phyloP scores from a whole-genome alignment of 768 basidiomycete species.

The Pleurotus djamor region DNA sequence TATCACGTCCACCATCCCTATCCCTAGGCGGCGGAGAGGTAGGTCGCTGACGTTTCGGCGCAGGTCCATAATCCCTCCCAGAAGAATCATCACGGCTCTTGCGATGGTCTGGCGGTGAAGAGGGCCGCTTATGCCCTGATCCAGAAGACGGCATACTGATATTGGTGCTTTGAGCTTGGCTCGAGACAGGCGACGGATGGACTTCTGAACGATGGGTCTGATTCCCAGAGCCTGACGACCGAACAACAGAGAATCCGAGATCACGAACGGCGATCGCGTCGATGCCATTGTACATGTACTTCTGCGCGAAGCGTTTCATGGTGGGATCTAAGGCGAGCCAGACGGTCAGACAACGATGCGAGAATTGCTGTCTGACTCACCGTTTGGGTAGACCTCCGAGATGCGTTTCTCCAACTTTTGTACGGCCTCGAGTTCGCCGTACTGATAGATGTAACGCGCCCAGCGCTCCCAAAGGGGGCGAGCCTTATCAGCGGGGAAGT shows the following conservation, averaged over 20 bases:
- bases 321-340: conserved; percentile 62
- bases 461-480: conserved; percentile 93
- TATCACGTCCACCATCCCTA: conserved; percentile 24
- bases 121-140: conserved; percentile 26
- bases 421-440: conserved; percentile 86
- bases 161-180: neutral
- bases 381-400: conserved; percentile 82
- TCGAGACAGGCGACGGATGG: conserved; percentile 23
- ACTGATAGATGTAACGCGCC: conserved; percentile 94
- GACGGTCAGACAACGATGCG: neutral
- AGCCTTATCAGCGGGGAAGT: conserved; percentile 76
- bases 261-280: conserved; percentile 91
- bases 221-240: conserved; percentile 11
- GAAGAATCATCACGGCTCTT: conserved; percentile 18
- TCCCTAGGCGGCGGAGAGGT: conserved; percentile 23
- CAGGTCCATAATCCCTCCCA: conserved; percentile 24
- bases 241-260: conserved; percentile 71
- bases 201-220: conserved; percentile 36
- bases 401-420: conserved; percentile 90
- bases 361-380: conserved; percentile 32
- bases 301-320: conserved; percentile 88
- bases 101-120: conserved; percentile 31
- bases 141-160: conserved; percentile 4
- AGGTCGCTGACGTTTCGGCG: conserved; percentile 32
- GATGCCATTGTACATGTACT: conserved; percentile 77